Evolutionary conservation across 176 grass and related monocot genomes (phyloP), one percentile per base, ranked within the genome.

Genomic region (Zea luxurians): DNA sequence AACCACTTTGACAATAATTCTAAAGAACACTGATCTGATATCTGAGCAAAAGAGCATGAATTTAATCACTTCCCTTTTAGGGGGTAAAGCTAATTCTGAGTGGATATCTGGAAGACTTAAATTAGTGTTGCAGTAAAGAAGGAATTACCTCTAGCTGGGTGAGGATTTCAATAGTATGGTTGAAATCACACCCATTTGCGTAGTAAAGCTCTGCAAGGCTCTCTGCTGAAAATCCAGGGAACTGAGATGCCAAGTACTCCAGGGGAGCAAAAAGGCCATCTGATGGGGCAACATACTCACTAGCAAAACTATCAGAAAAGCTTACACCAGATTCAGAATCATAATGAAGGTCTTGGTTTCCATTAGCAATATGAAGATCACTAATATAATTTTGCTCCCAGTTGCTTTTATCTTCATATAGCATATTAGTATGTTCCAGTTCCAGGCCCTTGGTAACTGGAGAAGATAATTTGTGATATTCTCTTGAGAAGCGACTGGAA

Each of bases 61-160:
- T 46, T 61, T n/a, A 16, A 36, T 35, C 17, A 48, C 34, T 48
- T 48, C 0, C 1, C 13, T 16, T 50, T 61, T 27, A 1, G 27
- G 27, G 27, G 6, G 11, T 16, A 80, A 50, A 40, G 18, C 10
- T 55, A 55, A 55, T n/a, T 18, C 16, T 55, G 5, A 52, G 40
- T 72, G 8, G 6, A 78, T 48, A 50, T 74, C 1, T 40, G 12
- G 53, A 59, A 66, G 80, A 34, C 17, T 52, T 57, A 47, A 67
- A 15, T 10, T 41, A 76, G 13, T 72, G 13, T 61, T 45, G 52
- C 67, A 72, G 54, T 18, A 11, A 38, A 46, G 48, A 69, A 70
- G 15, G 54, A 55, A 53, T 85, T 99, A 99, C 96, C 96, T 99
- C 96, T 78, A 99, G 92, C 73, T 99, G 90, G 17, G 82, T 80